Base-by-base conservation (phyloP, 768 basidiomycete species). In the Rhodotorula sphaerocarpa region DNA sequence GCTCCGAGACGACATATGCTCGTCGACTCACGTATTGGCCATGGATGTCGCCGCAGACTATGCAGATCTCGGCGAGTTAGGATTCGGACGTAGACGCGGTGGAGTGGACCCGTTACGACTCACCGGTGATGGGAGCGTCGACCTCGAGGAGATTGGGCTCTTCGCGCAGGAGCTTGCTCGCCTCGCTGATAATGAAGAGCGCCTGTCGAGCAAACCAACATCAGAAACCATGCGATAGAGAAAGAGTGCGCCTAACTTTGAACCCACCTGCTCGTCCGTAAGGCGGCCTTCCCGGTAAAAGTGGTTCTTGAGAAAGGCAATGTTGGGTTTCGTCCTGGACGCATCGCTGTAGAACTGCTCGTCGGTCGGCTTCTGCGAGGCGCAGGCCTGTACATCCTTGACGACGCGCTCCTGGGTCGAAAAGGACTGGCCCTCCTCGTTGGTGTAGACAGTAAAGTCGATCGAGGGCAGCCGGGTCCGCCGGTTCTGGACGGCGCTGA, bases 331-430 rank as follows among this genome's bases (percentile, higher is more conserved):
- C 33, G 84, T 81, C 48, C 51, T 54, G 9, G 55, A 34, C 47
- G 82, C 84, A 78, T 96, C 93, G 78, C 77, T 85, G 78, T 86
- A 96, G 82, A 97, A 99, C 75, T 97, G 90, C 70, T 87, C 88
- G 70, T 87, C 83, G 3, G 92, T 91, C 2, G 95, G 95, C 62
- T 86, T 82, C 70, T 79, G 79, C 85, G 93, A 92, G 52, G 95
- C 92, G 30, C 95, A 93, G 30, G 95, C 92, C 84, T 97, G 95
- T 12, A 97, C 91, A 78, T 97, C 93, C 77, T 96, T 96, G 73
- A 96, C 83, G 50, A 95, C 89, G 70, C 93, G 83, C 76, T 96
- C 92, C 72, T 90, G 88, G 16, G 95, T 97, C 76, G 84, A 88
- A 72, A 95, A 86, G 54, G 84, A 80, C 71, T 82, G 86, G 30